Percentiles rank a stretch among this genome's conserved stretches.
Evolutionary conservation across 169 alveolate genomes (phyloP).

Genomic region (Eimeria zaria): DNA sequence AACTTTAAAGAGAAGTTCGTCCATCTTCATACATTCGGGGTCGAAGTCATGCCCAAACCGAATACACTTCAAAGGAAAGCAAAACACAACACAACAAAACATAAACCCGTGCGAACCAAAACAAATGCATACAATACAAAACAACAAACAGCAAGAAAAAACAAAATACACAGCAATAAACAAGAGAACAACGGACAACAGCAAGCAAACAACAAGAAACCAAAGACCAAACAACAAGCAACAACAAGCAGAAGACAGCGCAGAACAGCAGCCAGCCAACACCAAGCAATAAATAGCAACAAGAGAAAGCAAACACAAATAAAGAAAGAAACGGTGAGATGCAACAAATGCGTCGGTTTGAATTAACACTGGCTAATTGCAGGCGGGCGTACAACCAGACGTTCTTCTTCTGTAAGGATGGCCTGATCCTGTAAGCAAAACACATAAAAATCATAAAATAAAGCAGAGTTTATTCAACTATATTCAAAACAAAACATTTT

Average conservation of each 20-base stretch:
- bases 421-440: conserved; percentile 93
- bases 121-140: neutral
- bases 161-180: too few relatives aligned
- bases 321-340: neutral
- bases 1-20: conserved; percentile 97
- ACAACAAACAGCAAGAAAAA: too few relatives aligned
- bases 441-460: neutral
- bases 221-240: too few relatives aligned
- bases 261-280: too few relatives aligned
- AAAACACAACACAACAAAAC: neutral
- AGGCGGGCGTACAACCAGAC: conserved; percentile 92
- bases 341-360: neutral
- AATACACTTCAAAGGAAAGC: conserved; percentile 90
- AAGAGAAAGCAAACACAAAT: too few relatives aligned
- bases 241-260: neutral
- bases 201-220: too few relatives aligned
- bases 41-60: conserved; percentile 99
- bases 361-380: neutral
- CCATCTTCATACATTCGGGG: conserved; percentile 99
- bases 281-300: too few relatives aligned
- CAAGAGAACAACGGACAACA: too few relatives aligned
- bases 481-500: too few relatives aligned
- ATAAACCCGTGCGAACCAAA: neutral
- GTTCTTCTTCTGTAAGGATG: conserved; percentile 98
- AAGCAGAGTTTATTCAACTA: too few relatives aligned